Evolutionary conservation across 106 monocot species (phyloP), one percentile per base, ranked within the genome.

Genomic region (Allium fistulosum): DNA sequence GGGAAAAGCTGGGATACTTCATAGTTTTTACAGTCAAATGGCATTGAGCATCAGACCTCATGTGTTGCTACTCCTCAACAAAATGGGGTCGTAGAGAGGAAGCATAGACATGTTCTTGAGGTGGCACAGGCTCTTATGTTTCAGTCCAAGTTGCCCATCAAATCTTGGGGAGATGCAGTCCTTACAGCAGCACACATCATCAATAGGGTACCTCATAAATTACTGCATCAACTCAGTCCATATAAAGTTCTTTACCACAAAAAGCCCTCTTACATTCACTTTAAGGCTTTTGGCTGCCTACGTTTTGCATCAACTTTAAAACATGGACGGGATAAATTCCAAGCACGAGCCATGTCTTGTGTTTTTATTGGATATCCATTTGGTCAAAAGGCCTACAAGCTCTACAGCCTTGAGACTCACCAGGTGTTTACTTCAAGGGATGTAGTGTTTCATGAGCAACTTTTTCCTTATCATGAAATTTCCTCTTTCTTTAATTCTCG

Each of bases 11-110:
- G 22, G 22, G 22, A 22, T 22, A 22, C 22, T 22, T 22, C 22
- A 22, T 1, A 22, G 22, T 22, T 22, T 22, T 22, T 22, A 22
- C 22, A 22, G 22, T 22, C 22, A 22, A 22, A 22, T 22, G 22
- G 22, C 22, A 22, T 22, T 22, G 22, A 22, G 22, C 15, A 12
- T 59, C 13, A 59, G n/a, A 59, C 59, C 0, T 16, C 59, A 0
- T 59, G 59, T 59, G 59, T 59, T 59, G 59, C 17, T 8, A 59
- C 59, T 16, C 59, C 59, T 12, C 59, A 59, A 59, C 59, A 59
- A 59, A 59, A 59, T 16, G 59, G n/a, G 13, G 22, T 9, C 7
- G 59, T 16, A 16, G 59, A 59, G n/a, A 10, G 59, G 22, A 59
- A 59, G 15, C 59, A 59, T 18, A 9, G 0, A 59, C 13, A 59